Evolutionary conservation across 176 grass and related monocot genomes (phyloP), one percentile per base, ranked within the genome.

Genomic region (Musa troglodytarum): DNA sequence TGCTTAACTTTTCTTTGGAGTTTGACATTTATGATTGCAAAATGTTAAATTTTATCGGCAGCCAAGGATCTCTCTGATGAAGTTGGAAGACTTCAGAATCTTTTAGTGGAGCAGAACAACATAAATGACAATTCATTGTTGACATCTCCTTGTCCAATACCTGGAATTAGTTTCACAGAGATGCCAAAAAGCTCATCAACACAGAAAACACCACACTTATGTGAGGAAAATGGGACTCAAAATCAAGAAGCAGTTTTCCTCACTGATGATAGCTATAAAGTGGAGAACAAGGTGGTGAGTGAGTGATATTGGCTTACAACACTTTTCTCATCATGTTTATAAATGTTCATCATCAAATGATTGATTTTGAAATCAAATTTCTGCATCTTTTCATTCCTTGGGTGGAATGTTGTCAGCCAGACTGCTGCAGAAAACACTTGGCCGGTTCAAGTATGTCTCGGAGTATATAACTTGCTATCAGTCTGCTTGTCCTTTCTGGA

Each of bases 41-140:
- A 28, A 71, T 53, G 9, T 43, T 58, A 22, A 49, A 50, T 59
- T 43, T 81, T 75, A 17, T 74, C 54, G 16, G 63, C 81, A 96
- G 87, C 69, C 63, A 83, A 81, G 62, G 83, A 88, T 23, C 76
- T 88, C 55, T 74, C 91, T 59, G 73, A 54, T 74, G 87, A 96
- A 81, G 79, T 81, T 79, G 49, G 25, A 19, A 86, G 52, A 54
- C 92, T 92, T 80, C 71, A 90, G 56, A 23, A 78, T 50, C 77
- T 86, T 65, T 49, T 96, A 59, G 53, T 52, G 53, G 76, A 88
- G 78, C 84, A 82, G 81, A 81, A 65, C 66, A 81, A 84, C 11
- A 81, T 20, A 49, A 71, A 74, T 54, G 59, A 77, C 55, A 16
- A 25, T 72, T 19, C 63, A 51, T 10, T 34, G 78, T 1, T 51